Evolutionary conservation across 306 rosid genomes (phyloP), one percentile per base, ranked within the genome.

Genomic region (Cicer pinnatifidum): DNA sequence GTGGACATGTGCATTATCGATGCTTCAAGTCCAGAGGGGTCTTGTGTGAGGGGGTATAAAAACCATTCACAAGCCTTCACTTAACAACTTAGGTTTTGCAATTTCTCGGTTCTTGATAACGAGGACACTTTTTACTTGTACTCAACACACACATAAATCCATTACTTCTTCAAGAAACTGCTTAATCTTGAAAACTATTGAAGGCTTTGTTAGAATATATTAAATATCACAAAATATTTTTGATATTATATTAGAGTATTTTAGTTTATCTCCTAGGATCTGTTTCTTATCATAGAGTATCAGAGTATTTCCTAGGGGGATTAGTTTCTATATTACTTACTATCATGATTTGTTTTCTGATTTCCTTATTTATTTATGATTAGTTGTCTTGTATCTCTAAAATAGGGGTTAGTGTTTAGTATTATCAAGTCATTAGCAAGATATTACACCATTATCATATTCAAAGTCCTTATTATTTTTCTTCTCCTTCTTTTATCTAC

Each of bases 141-240:
- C 45, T 64, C 13, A 44, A 33, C 5, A 7, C 44, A 16, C 28
- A 8, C 17, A 19, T 53, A 63, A 44, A 64, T 64, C 4, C 37
- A 35, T 67, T 67, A 46, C 19, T 6, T 46, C 39, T 60, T 13
- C 46, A 39, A 50, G 39, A 61, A 69, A 38, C 40, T 46, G 33
- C 69, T 41, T 58, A 56, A 23, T 60, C 60, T 68, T 59, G 60
- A 72, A 75, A 80, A 13, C 45, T 33, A 9, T 54, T 38, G 57
- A 45, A 72, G 51, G 8, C 41, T 38, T 67, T 53, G 59, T 7
- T 53, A 53, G 62, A 20, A 56, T 20, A 1, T 56, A 56, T 56
- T 56, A 19, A 56, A 56, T 20, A 56, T 56, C 8, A 2, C 8
- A 19, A 3, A 54, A 54, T 56, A 56, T 56, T 38, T 20, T 56